Base-by-base conservation (phyloP, 2,329 filamentous ascomycete genomes). In the Epichloe baconii region DNA sequence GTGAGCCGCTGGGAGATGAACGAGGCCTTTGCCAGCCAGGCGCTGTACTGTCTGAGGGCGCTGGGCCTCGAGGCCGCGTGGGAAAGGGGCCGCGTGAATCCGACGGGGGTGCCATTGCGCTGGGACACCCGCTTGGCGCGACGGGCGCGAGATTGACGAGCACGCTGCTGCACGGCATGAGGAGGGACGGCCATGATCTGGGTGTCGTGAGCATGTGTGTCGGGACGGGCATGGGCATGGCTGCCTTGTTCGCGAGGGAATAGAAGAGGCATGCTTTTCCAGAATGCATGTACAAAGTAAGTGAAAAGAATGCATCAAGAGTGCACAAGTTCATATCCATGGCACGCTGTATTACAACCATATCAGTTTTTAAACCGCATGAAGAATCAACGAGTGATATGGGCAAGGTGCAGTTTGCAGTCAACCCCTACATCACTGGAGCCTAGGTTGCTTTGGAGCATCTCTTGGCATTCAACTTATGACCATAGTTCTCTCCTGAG, bases 51-150 rank as follows among this genome's bases (percentile, higher is more conserved):
- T 59, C 70, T 91, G 44, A 72, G 88, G 54, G 77, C 80, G 60
- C 64, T 93, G 11, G 85, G 82, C 0, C 70, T 91, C 19, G 82
- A 82, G 65, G 64, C 70, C 61, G 79, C 62, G 57, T 81, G 74
- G 70, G 76, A 83, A 58, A 69, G 78, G 51, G 79, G 79, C 7
- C 83, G 78, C 68, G 85, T 96, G 17, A 97, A 97, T 69, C 88
- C 88, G 0, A 89, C 94, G 60, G 91, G 91, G 90, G 91, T 35
- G 91, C 90, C 2, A 95, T 96, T 66, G 90, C 91, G n/a, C 71
- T 96, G 23, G 91, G 91, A 1, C 91, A 96, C 66, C 90, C 90
- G 5, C 76, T 96, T 1, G 90, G 91, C 45, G 90, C 89, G 35
- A 96, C 90, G 5, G 88, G 88, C 36, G 88, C 86, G 34, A 75